Percentiles rank a stretch among this genome's conserved stretches.
These are phyloP conservation scores for Iris pallida DNA, from an alignment of 116 monocot genomes.

Conservation along the genomic window DNA sequence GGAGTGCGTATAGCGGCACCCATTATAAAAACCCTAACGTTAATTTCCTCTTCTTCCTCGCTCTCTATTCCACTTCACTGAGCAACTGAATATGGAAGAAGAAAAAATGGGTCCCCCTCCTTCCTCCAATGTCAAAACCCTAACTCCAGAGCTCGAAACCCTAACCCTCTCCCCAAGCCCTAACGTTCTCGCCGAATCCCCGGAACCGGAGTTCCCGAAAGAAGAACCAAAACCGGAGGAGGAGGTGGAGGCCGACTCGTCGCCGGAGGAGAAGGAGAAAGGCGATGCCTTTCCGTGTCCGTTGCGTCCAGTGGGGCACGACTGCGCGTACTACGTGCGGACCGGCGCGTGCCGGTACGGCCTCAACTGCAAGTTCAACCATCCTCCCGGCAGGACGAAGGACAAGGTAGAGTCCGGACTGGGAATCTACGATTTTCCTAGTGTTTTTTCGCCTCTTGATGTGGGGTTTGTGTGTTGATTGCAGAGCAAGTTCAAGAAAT, in stretches of 20 bases:
- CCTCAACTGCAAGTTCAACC: constrained; percentile 33
- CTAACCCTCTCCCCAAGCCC: neutral
- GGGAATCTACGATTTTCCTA: too few species aligned
- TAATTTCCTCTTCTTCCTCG: too few species aligned
- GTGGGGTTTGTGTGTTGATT: too few species aligned
- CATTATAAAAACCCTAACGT: too few species aligned
- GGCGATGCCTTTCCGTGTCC: constrained; percentile 8
- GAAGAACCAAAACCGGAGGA: neutral
- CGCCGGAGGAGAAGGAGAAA: neutral
- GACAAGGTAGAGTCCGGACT: constrained; percentile 2
- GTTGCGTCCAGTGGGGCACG: constrained; percentile 21
- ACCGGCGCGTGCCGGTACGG: constrained; percentile 35
- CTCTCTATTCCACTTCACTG: too few species aligned
- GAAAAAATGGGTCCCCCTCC: neutral
- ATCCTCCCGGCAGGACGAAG: constrained; percentile 20
- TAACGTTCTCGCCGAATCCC: neutral
- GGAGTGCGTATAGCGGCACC: too few species aligned
- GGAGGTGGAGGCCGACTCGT: neutral
- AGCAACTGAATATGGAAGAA: too few species aligned
- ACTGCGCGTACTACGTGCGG: constrained; percentile 32
- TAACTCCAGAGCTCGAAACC: neutral
- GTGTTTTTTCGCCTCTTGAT: too few species aligned
- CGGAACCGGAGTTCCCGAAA: neutral
- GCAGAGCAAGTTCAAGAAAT: too few species aligned
- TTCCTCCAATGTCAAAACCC: constrained; percentile 2